Evolutionary conservation across 2,329 filamentous ascomycete genomes (phyloP), one percentile per base, ranked within the genome.

Genomic region (Aspergillus sp.): DNA sequence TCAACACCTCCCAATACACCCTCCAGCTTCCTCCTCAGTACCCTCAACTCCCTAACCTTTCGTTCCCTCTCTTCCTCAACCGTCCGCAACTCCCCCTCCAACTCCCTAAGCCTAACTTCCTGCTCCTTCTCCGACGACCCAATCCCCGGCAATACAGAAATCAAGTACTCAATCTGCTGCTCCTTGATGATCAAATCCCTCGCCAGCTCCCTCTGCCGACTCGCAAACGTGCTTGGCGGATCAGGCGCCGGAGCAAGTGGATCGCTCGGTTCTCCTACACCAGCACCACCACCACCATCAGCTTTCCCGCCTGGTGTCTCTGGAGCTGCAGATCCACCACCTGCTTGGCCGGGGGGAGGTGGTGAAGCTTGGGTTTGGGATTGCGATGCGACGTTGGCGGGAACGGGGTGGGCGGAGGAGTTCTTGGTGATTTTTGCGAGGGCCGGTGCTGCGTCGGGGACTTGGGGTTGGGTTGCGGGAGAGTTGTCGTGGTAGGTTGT

Each of bases 131-230:
- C 69, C 10, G 65, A 70, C 9, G 64, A 65, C 9, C 67, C 72
- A 23, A 75, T 70, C 13, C 74, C 74, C 0, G 74, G 74, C 41
- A 76, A 50, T 23, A 70, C 65, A 5, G 67, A 67, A 38, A 76
- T 71, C 45, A 76, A 52, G 44, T 72, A 69, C 59, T 76, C 74
- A 47, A 76, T 76, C 64, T 76, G 73, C 60, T 74, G 70, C 46
- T 74, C 70, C 57, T 76, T 76, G 49, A 73, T 66, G 37, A 76
- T 68, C 2, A 76, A 59, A 51, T 76, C 74, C 3, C 72, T 65
- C n/a, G 72, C 73, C 5, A 76, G 56, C 51, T 76, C 74, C 9
- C 66, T 61, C 60, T 75, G 73, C 5, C 72, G 67, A 19, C 62
- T 62, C 0, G 68, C 65, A 49, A 76, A 76, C 12, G 64, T 65